Evolutionary conservation across 116 monocot genomes (phyloP).

Genomic region (Papilionanthe hybrid): DNA sequence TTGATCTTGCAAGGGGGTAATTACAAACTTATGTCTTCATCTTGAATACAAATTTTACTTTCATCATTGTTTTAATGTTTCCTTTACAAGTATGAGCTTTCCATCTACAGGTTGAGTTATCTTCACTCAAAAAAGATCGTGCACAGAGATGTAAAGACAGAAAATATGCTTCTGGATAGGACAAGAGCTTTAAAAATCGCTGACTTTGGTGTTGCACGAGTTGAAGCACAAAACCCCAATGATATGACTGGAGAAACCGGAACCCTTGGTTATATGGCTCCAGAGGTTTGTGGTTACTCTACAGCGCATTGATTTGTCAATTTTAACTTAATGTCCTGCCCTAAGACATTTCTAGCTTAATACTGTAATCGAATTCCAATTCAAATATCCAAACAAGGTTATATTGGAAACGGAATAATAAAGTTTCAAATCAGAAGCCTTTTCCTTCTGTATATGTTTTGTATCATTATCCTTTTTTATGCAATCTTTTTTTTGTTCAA

Average conservation of each 20-base stretch:
- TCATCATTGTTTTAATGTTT: not conserved
- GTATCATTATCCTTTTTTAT: no score
- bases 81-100: not conserved
- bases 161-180: constrained; percentile 69
- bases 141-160: constrained; percentile 74
- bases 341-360: not conserved
- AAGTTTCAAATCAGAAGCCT: not conserved
- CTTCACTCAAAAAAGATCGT: constrained; percentile 74
- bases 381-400: not conserved
- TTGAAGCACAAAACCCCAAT: constrained; percentile 69
- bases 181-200: constrained; percentile 62
- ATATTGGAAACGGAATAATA: not conserved
- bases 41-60: not conserved
- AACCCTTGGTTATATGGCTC: constrained; percentile 84
- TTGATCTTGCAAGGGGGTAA: constrained; percentile 63
- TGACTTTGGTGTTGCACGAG: constrained; percentile 73
- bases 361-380: not conserved
- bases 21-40: not conserved
- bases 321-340: not conserved
- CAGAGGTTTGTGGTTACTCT: constrained; percentile 34
- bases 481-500: not conserved
- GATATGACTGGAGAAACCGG: constrained; percentile 86
- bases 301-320: not conserved
- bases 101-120: constrained; percentile 54
- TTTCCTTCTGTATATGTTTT: not conserved